These are phyloP conservation scores for Boletus mariae DNA, from an alignment of 1,284 basidiomycete species.

Conservation along the genomic window DNA sequence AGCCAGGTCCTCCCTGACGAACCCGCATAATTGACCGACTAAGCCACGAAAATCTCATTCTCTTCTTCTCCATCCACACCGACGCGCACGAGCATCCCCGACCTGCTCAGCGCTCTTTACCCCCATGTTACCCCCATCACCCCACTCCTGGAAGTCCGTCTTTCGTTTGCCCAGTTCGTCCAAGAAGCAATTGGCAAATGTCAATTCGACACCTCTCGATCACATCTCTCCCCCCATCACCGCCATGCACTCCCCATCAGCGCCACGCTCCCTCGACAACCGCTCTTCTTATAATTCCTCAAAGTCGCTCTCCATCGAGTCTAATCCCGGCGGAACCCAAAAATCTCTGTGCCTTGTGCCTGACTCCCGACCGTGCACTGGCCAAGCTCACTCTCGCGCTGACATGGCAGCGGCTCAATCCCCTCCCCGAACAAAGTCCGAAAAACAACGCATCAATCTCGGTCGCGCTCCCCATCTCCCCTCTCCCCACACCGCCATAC, in stretches of 20 bases:
- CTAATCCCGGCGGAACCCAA: constrained; percentile 38
- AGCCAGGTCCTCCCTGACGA: neutral
- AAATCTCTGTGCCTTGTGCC: constrained; percentile 33
- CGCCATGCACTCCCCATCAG: constrained; percentile 42
- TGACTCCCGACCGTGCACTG: constrained; percentile 22
- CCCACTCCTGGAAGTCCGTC: constrained; percentile 31
- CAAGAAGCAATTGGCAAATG: constrained; percentile 26
- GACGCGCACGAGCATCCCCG: neutral
- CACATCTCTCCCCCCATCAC: constrained; percentile 34
- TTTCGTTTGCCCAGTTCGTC: constrained; percentile 34
- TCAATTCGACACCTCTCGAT: constrained; percentile 18
- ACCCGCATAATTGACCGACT: neutral
- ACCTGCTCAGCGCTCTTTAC: constrained; percentile 11
- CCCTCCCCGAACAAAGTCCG: constrained; percentile 53
- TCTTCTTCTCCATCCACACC: neutral
- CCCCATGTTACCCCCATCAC: constrained; percentile 26
- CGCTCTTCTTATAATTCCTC: constrained; percentile 72
- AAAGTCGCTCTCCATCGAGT: constrained; percentile 64
- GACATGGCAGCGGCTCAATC: constrained; percentile 28
- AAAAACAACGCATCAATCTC: constrained; percentile 43
- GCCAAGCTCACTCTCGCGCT: neutral
- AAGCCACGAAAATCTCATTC: neutral
- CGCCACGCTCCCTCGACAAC: constrained; percentile 45
- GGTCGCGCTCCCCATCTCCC: constrained; percentile 19
- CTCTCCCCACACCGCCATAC: constrained; percentile 32